Base-by-base conservation (phyloP, 73 alveolate genomes). In the Paramecium primaurelia region DNA sequence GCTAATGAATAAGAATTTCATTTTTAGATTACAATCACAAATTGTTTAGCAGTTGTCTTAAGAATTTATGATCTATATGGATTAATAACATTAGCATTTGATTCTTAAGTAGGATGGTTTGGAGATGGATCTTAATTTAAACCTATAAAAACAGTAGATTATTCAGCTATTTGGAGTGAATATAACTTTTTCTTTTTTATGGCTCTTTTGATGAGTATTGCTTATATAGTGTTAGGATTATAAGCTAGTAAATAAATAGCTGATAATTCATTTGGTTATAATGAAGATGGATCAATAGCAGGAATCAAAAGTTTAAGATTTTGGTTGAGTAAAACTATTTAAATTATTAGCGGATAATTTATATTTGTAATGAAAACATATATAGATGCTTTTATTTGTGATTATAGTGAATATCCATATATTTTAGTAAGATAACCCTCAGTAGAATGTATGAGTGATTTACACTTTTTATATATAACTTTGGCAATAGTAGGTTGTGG, bases 301-400 rank as follows among this genome's bases (percentile, higher is more conserved):
- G 34, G 44, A 11, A n/a, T 45, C 8, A 30, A 58, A 5, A 59
- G 58, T 80, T 64, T 58, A 42, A 20, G 58, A 80, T 42, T 49
- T 20, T 49, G 49, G 30, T 22, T 80, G 37, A 28, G 75, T 47
- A 26, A 26, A 80, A 8, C 58, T 7, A 80, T 80, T 20, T 40
- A 26, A 32, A 4, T 80, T 12, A 22, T 80, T 26, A 80, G 75
- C 45, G 75, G 71, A 36, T 7, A 25, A 42, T 80, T 80, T 47
- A 40, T 80, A 22, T 20, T 42, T 18, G 44, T 80, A 4, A 80
- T 80, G 91, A 80, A 42, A 26, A 42, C 75, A 8, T 80, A 26
- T 47, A 80, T 80, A 1, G 91, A 80, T 45, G 75, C 77, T 2
- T 80, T 80, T 80, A 36, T 47, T 32, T 80, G 91, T 44, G 58